Conservation (phyloP, 805 yeast genomes). For the Maudiozyma saulgeensis region DNA sequence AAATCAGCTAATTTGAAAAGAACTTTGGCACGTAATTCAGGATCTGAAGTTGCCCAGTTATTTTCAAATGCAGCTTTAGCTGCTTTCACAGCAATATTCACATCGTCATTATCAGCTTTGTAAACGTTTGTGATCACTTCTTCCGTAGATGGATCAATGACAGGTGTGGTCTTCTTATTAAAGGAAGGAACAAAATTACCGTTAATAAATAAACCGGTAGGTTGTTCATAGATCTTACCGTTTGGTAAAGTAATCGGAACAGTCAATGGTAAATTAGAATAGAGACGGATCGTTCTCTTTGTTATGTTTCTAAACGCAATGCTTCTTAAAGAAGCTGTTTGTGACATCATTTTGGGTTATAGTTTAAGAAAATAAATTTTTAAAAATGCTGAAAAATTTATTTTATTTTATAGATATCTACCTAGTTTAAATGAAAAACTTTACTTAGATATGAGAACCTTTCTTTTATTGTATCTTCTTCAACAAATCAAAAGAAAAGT, state of each 20-base stretch:
- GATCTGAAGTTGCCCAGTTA: slow-evolving; percentile 69
- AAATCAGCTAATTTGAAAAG: slow-evolving; percentile 68
- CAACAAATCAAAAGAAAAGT: too few relatives aligned
- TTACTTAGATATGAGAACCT: too few relatives aligned
- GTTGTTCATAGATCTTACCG: slow-evolving; percentile 66
- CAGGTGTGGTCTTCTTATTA: slow-evolving; percentile 50
- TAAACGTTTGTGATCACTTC: slow-evolving; percentile 58
- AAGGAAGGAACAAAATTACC: slow-evolving; percentile 60
- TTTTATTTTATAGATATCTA: too few relatives aligned
- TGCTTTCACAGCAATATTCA: slow-evolving; percentile 77
- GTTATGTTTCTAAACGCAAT: not conserved
- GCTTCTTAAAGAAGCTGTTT: slow-evolving; percentile 1
- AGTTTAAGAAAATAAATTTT: too few relatives aligned
- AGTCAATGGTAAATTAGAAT: slow-evolving; percentile 33
- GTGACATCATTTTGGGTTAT: slow-evolving; percentile 5
- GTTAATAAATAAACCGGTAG: slow-evolving; percentile 75
- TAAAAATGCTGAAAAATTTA: too few relatives aligned
- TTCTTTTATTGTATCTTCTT: too few relatives aligned
- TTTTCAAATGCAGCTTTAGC: slow-evolving; percentile 69
- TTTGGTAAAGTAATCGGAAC: slow-evolving; percentile 58
- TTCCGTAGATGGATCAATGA: slow-evolving; percentile 65
- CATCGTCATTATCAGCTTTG: slow-evolving; percentile 71
- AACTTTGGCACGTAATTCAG: slow-evolving; percentile 53
- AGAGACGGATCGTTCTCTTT: slow-evolving; percentile 17
- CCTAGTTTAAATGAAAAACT: too few relatives aligned